Percentiles rank a stretch among this genome's conserved stretches.
Evolutionary conservation across 73 alveolate genomes (phyloP).

Genomic region (Tetrahymena borealis): DNA sequence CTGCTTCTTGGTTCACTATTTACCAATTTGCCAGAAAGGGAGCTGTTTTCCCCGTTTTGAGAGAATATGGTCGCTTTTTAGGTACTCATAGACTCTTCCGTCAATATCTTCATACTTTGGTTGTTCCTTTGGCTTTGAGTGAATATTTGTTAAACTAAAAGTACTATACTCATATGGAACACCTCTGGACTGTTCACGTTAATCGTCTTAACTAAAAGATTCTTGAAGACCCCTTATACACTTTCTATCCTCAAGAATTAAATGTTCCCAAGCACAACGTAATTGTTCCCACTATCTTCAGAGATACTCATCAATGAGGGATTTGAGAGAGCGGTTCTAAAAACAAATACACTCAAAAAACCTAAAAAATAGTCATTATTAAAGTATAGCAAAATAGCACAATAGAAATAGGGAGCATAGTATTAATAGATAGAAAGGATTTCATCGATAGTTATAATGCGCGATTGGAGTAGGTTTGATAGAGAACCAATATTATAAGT

Average conservation of each 20-base stretch:
- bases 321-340: not conserved
- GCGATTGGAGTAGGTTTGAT: not conserved
- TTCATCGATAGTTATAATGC: not conserved
- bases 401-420: not conserved
- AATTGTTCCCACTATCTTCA: not conserved
- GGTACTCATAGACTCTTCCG: constrained; percentile 24
- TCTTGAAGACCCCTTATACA: constrained; percentile 24
- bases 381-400: not conserved
- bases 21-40: constrained; percentile 42
- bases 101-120: constrained; percentile 17
- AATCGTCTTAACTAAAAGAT: constrained; percentile 31
- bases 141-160: not conserved
- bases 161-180: constrained; percentile 26
- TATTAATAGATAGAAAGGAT: not conserved
- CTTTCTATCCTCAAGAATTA: constrained; percentile 36
- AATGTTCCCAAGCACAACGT: constrained; percentile 37
- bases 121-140: constrained; percentile 2
- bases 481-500: not conserved
- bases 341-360: not conserved
- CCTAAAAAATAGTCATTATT: not conserved
- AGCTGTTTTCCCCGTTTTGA: constrained; percentile 18
- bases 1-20: constrained; percentile 16
- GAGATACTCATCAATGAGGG: not conserved
- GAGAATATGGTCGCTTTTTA: constrained; percentile 35
- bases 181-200: constrained; percentile 39